Base-by-base conservation (phyloP, 164 flowering plant species). In the Dillenia suffruticosa region DNA sequence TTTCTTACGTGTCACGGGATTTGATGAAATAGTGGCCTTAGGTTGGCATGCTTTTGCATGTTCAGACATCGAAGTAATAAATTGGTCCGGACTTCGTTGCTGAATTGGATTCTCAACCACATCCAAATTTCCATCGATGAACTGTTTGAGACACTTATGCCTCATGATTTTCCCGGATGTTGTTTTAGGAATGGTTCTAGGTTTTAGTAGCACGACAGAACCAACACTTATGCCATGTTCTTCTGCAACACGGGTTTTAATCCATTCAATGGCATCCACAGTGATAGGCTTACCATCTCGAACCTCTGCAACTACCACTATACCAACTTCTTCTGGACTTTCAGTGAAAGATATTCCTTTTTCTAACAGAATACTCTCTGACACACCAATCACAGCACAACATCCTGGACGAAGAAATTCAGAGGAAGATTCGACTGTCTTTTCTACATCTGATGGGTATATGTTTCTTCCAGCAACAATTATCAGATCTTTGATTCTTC, bases 121-220 rank as follows among this genome's bases (percentile, higher is more conserved):
- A 51, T 69, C 77, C 67, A 86, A 73, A 22, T 81, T 80, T 51
- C 81, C 92, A 54, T 84, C 87, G 48, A 56, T 57, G 58, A 86
- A 86, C 68, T 86, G 88, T 70, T 82, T 81, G 16, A 89, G 80
- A 66, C 92, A 86, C 55, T 89, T 92, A 60, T 80, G 84, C 61
- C 96, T 80, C 70, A 74, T 84, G 65, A 89, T 89, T 66, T 89
- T 89, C 24, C 96, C 96, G 0, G 96, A 86, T 8, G 92, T 89
- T 24, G 96, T 86, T 72, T 89, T 89, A 54, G 83, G 75, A 54
- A 89, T 83, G 44, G 89, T 86, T 59, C 71, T 79, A 10, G 92
- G 90, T 68, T 74, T 86, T 61, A 89, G 78, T 69, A 89, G 64
- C 79, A 79, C 79, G 49, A 89, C 66, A 46, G 84, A 68, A 52